Evolutionary conservation across 164 flowering plant genomes (phyloP), one percentile per base, ranked within the genome.

Genomic region (Buxus sempervirens): DNA sequence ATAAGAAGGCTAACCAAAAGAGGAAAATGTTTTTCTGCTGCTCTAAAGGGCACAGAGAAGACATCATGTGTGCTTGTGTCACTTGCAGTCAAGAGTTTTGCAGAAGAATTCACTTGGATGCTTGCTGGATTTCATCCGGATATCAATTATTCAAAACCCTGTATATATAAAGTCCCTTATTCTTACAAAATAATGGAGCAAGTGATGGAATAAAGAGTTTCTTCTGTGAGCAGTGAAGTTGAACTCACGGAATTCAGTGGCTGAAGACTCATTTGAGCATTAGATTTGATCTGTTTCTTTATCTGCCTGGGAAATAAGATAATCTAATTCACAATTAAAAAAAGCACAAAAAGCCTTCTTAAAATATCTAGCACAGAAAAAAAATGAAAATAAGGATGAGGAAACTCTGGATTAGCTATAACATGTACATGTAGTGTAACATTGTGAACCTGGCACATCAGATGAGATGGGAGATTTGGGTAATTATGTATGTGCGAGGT

Each of bases 31-130:
- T 96, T 96, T 70, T 96, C 99, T 25, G 99, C 99, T 42, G 99
- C 99, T 69, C 99, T 82, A 10, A 98, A 90, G 42, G 99, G 99
- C 56, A 96, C 98, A 13, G 99, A 96, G 79, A 96, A 96, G 57
- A 98, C 99, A 64, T 98, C 99, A 75, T 96, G 99, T 0, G 99
- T 96, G 75, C 99, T 96, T 36, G 99, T 96, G 67, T 96, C 99
- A 77, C 99, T 96, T 65, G 98, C 97, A 18, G 99, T 96, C 77
- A 96, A n/a, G 78, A 55, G 94, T 96, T 78, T 96, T 96, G 86
- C 97, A 96, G 82, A 96, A 96, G 81, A 93, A 91, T 58, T 96
- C 99, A 70, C 70, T 90, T 41, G 98, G 99, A 68, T 96, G 98
- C 67, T 89, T 93, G 80, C 88, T 86, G 32, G 80, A 80, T 76